phyloP scores from a whole-genome alignment of 257 asterid species.

The Coffea canephora region DNA sequence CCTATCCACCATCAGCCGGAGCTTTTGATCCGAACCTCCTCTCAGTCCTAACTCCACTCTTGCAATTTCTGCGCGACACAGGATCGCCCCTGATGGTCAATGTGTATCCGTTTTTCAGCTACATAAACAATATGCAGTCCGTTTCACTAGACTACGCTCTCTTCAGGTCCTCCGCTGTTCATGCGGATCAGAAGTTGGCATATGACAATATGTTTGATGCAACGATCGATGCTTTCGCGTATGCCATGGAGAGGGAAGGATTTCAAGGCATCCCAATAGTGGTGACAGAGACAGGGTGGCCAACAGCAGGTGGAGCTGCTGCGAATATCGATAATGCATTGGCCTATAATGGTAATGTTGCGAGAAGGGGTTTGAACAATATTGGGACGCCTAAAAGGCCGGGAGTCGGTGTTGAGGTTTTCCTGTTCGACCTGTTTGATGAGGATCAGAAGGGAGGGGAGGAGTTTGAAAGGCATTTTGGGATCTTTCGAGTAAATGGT shows the following conservation, averaged over 20 bases:
- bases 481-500: constrained; percentile 61
- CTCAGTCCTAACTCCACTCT: constrained; percentile 37
- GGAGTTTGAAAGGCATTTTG: constrained; percentile 62
- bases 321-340: constrained; percentile 53
- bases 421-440: constrained; percentile 72
- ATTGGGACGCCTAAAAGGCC: constrained; percentile 77
- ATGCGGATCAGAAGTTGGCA: constrained; percentile 37
- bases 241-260: constrained; percentile 78
- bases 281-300: constrained; percentile 89
- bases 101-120: constrained; percentile 60
- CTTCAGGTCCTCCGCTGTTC: constrained; percentile 39
- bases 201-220: constrained; percentile 63
- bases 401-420: constrained; percentile 61
- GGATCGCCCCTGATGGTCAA: constrained; percentile 59
- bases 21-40: constrained; percentile 34
- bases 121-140: constrained; percentile 30
- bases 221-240: constrained; percentile 56
- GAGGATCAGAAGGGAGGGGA: constrained; percentile 60
- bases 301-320: constrained; percentile 50
- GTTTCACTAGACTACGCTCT: constrained; percentile 49
- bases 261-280: constrained; percentile 51
- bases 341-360: constrained; percentile 57
- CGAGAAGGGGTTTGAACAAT: constrained; percentile 41
- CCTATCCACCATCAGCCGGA: constrained; percentile 62
- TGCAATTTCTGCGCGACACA: constrained; percentile 41